A percentile compares a stretch with the other conserved stretches of the same genome.
These are phyloP conservation scores for Saccharomyces eubayanus DNA, from an alignment of 805 yeast species.

Conservation along the genomic window DNA sequence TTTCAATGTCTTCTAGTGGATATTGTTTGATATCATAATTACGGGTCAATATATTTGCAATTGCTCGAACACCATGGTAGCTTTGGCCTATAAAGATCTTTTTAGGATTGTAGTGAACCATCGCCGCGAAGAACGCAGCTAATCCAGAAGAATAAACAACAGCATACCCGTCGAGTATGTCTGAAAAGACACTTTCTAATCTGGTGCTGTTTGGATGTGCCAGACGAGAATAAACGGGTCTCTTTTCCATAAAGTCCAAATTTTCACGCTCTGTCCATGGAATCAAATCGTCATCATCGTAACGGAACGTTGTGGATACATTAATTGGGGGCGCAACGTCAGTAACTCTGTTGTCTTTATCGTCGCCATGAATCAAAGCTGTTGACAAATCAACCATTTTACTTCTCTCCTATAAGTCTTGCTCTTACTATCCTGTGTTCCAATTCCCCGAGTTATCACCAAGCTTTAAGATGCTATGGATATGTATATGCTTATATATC, in stretches of 20 bases:
- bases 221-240: constrained; percentile 59
- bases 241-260: constrained; percentile 28
- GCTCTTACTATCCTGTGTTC: neutral
- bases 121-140: constrained; percentile 69
- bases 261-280: constrained; percentile 37
- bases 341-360: constrained; percentile 42
- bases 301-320: constrained; percentile 70
- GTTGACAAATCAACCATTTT: constrained; percentile 37
- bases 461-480: neutral
- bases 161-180: constrained; percentile 54
- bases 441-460: neutral
- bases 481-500: neutral
- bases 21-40: constrained; percentile 48
- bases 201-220: constrained; percentile 66
- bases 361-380: constrained; percentile 64
- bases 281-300: constrained; percentile 46
- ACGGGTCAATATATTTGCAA: constrained; percentile 54
- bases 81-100: constrained; percentile 66
- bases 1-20: constrained; percentile 43
- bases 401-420: neutral
- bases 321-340: constrained; percentile 77
- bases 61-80: constrained; percentile 78
- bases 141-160: constrained; percentile 73
- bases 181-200: constrained; percentile 56
- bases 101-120: constrained; percentile 66